Base-by-base conservation (phyloP, 352 stramenopile genomes). In the Thalassiosira exigua region DNA sequence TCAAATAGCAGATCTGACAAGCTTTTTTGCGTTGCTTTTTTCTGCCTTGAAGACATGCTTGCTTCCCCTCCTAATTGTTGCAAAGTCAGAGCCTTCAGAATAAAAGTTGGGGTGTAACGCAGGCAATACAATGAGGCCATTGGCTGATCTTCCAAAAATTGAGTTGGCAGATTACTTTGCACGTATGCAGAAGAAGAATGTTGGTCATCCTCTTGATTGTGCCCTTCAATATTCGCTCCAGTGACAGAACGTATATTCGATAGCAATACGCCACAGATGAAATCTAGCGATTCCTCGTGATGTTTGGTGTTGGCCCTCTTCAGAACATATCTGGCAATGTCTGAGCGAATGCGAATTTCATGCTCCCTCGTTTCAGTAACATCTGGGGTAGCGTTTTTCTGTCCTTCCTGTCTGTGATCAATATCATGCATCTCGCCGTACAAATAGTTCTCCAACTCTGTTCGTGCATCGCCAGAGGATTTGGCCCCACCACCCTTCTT, bases 381-480 rank as follows among this genome's bases (percentile, higher is more conserved):
- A 14, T 53, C 61, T 11, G 30, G 9, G 54, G 21, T 30, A 12
- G 44, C 27, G 4, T 53, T 53, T 19, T 70, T 61, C 11, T 61
- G 29, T 30, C 59, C 53, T 39, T 73, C 67, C n/a, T 72, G 27
- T 36, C 52, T 56, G 14, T 73, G 52, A 42, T 71, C 65, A 12
- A 58, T 50, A 5, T 74, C 39, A 30, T 68, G 30, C 74, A 84
- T 84, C 58, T 87, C 80, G 19, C 80, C 80, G 39, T 87, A 87
- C 3, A 87, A 62, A 51, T 67, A 84, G 22, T 72, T 24, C 11
- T 87, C 80, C 62, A 84, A 66, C 50, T 84, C 74, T 48, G 52
- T 30, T 27, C 66, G 58, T 54, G 60, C 36, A 56, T 76, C 62
- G 2, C 53, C 46, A 11, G 33, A 44, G n/a, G n/a, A n/a, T n/a